Base-by-base conservation (phyloP, 1,284 basidiomycete species). In the Cutaneotrichosporon sp. region DNA sequence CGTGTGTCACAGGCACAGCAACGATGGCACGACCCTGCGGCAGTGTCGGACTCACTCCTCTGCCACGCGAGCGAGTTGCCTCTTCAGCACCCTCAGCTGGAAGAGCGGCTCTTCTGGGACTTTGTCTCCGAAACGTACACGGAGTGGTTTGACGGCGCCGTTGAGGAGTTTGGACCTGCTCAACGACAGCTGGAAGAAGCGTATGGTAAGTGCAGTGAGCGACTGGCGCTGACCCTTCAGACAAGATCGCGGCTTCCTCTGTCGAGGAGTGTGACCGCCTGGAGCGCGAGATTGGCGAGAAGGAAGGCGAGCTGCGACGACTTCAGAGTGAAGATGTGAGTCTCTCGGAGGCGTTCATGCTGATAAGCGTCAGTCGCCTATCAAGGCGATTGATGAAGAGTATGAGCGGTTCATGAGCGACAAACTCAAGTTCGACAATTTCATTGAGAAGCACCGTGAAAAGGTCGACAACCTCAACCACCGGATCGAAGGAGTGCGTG, bases 31-130 rank as follows among this genome's bases (percentile, higher is more conserved):
- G 91, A 58, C 85, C 87, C 11, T 84, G 88, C 70, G 83, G 87
- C 75, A 88, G 90, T 76, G 62, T 86, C 88, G 16, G 87, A 92
- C 70, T 84, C 85, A 5, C 81, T 86, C 60, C 85, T 91, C 34
- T 59, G 70, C 11, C 62, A 70, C 0, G 69, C 72, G 1, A 68
- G 66, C 7, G 62, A 73, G 22, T 55, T 79, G 3, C 72, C 77
- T 0, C 45, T 73, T n/a, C 75, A 79, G 34, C 65, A 73, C 25
- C 74, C 76, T 3, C 63, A 71, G 20, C 51, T 78, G n/a, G 87
- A 92, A 56, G 84, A 86, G 60, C 87, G 90, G 0, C 80, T 92
- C 16, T 86, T 88, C 2, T 89, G 90, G 69, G 85, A 91, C 55
- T 92, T 89, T 76, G 86, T 85, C 45, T 81, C 85, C 6, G 83